phyloP scores from a whole-genome alignment of 208 protist genomes.

The Acanthamoeba rhysodes region DNA sequence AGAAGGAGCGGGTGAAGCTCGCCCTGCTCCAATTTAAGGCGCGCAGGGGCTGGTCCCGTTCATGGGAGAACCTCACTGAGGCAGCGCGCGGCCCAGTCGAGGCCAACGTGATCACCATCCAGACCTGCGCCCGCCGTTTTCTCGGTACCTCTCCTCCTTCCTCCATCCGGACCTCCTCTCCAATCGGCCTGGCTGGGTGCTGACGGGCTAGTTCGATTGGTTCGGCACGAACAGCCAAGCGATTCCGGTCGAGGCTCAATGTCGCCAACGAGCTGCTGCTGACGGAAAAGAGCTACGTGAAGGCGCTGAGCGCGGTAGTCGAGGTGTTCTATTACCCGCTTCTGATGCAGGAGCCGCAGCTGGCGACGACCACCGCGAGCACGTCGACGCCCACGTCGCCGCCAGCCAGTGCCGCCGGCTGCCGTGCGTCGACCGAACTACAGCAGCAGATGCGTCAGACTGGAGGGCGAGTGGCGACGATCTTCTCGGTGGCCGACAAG shows the following conservation, averaged over 20 bases:
- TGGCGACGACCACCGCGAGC: too few relatives aligned
- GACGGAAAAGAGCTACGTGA: constrained; percentile 60
- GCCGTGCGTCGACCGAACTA: too few relatives aligned
- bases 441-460: too few relatives aligned
- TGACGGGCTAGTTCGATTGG: too few relatives aligned
- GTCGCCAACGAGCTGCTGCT: constrained; percentile 20
- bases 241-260: neutral
- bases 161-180: too few relatives aligned
- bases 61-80: constrained; percentile 24
- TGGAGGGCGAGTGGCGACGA: too few relatives aligned
- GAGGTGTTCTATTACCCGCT: neutral
- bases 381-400: neutral
- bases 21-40: constrained; percentile 11
- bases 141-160: neutral
- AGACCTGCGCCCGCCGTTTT: constrained; percentile 24
- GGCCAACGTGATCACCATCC: constrained; percentile 21
- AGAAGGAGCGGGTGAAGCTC: constrained; percentile 1
- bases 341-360: too few relatives aligned
- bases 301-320: constrained; percentile 11
- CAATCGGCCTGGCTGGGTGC: neutral
- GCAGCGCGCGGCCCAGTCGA: neutral
- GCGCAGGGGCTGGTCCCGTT: neutral
- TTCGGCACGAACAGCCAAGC: too few relatives aligned
- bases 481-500: too few relatives aligned
- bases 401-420: too few relatives aligned